Conservation (phyloP, 129 eudicot genomes). For the Chrysanthemum makinoi region DNA sequence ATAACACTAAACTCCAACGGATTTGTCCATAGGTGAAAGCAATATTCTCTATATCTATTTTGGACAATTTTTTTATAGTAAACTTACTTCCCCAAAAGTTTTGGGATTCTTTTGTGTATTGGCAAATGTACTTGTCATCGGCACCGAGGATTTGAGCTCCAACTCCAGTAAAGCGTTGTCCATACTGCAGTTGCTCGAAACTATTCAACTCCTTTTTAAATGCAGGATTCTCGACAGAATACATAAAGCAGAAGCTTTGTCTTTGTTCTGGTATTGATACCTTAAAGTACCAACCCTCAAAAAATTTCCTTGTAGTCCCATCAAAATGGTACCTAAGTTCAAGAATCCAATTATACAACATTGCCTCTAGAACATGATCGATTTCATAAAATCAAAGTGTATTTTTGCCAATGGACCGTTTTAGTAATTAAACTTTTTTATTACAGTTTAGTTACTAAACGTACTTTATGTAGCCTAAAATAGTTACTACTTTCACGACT, state of each 20-base stretch:
- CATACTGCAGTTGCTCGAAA: slow-evolving; percentile 69
- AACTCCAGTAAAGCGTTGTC: slow-evolving; percentile 82
- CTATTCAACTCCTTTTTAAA: slow-evolving; percentile 52
- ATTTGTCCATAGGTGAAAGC: neutral
- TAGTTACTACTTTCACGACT: no score
- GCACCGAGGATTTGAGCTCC: slow-evolving; percentile 97
- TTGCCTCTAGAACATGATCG: no score
- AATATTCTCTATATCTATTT: neutral
- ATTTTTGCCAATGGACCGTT: neutral
- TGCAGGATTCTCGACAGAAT: slow-evolving; percentile 89
- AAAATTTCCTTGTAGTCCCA: slow-evolving; percentile 71
- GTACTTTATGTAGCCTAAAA: no score
- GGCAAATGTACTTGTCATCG: slow-evolving; percentile 89
- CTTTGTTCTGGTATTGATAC: slow-evolving; percentile 86
- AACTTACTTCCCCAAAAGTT: slow-evolving; percentile 96
- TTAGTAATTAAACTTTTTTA: no score
- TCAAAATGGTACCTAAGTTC: slow-evolving; percentile 82
- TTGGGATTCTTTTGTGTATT: slow-evolving; percentile 60
- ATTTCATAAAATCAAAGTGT: neutral
- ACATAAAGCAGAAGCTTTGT: slow-evolving; percentile 98
- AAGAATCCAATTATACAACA: neutral
- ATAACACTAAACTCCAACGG: neutral
- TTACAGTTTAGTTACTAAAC: no score
- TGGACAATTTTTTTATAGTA: neutral
- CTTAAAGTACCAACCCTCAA: slow-evolving; percentile 99